phyloP scores from a whole-genome alignment of 208 protist species.

The Crithidia brevicula region DNA sequence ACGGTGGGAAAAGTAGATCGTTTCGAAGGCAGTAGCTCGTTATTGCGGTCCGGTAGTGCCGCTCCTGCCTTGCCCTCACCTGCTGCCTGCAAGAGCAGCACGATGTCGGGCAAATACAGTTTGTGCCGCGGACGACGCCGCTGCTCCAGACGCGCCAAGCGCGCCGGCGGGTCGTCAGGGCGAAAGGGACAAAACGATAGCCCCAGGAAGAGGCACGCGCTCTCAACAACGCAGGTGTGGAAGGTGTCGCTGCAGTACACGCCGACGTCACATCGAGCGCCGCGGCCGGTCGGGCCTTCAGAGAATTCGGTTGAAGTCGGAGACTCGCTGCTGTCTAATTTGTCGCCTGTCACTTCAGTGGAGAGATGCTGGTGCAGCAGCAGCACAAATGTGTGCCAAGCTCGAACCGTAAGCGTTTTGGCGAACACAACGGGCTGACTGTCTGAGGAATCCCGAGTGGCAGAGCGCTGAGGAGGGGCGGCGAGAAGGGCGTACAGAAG shows the following conservation, averaged over 20 bases:
- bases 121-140: slow-evolving; percentile 25
- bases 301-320: too few species aligned
- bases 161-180: slow-evolving; percentile 42
- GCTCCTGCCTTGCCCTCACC: background rate
- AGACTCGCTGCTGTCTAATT: too few species aligned
- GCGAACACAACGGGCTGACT: background rate
- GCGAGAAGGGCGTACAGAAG: slow-evolving; percentile 22
- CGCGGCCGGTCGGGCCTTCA: background rate
- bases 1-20: too few species aligned
- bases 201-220: slow-evolving; percentile 44
- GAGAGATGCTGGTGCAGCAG: slow-evolving; percentile 17
- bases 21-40: too few species aligned
- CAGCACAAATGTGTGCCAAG: slow-evolving; percentile 18
- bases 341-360: background rate
- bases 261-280: slow-evolving; percentile 34
- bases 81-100: slow-evolving; percentile 21
- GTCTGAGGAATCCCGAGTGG: background rate
- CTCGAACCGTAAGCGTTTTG: slow-evolving; percentile 14
- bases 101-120: slow-evolving; percentile 26
- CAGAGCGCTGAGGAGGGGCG: background rate
- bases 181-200: slow-evolving; percentile 52
- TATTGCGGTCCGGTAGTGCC: too few species aligned
- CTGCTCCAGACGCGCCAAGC: slow-evolving; percentile 25
- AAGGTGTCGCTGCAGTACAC: slow-evolving; percentile 50
- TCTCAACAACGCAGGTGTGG: slow-evolving; percentile 48